A percentile compares a stretch with the other conserved stretches of the same genome.
These are phyloP conservation scores for Pestalotiopsis fici DNA, from an alignment of 2,329 filamentous ascomycete species.

Conservation along the genomic window DNA sequence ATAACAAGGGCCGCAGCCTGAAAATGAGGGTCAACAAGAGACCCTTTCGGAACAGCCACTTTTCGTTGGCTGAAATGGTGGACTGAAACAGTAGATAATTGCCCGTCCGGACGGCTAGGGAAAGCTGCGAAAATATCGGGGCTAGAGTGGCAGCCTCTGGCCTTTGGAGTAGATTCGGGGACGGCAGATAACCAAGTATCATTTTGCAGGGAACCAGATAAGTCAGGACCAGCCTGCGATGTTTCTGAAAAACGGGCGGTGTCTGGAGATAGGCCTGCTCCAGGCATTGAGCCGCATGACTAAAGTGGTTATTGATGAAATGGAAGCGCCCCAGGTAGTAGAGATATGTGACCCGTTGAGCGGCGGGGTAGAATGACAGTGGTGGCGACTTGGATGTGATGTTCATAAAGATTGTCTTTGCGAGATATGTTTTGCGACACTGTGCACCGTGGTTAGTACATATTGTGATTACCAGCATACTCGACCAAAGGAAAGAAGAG, in stretches of 20 bases:
- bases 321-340: conserved; percentile 93
- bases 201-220: conserved; percentile 84
- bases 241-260: conserved; percentile 61
- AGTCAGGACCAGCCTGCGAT: conserved; percentile 78
- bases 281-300: conserved; percentile 72
- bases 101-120: conserved; percentile 69
- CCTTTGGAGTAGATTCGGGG: conserved; percentile 62
- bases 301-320: conserved; percentile 82
- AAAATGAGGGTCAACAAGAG: conserved; percentile 76
- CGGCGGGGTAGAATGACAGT: conserved; percentile 77
- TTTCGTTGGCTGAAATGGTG: conserved; percentile 63
- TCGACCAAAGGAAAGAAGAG: not conserved
- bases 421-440: conserved; percentile 80
- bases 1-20: conserved; percentile 78
- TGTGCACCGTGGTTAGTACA: conserved; percentile 30
- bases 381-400: conserved; percentile 83
- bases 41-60: conserved; percentile 76
- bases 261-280: conserved; percentile 79
- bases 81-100: conserved; percentile 74
- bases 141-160: conserved; percentile 69
- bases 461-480: not conserved
- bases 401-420: conserved; percentile 86
- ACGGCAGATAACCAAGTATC: conserved; percentile 82
- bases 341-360: conserved; percentile 87
- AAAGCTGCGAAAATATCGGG: conserved; percentile 73